Evolutionary conservation across 2,329 filamentous ascomycete species (phyloP), one percentile per base, ranked within the genome.

Genomic region (Hypoxylon sp.): DNA sequence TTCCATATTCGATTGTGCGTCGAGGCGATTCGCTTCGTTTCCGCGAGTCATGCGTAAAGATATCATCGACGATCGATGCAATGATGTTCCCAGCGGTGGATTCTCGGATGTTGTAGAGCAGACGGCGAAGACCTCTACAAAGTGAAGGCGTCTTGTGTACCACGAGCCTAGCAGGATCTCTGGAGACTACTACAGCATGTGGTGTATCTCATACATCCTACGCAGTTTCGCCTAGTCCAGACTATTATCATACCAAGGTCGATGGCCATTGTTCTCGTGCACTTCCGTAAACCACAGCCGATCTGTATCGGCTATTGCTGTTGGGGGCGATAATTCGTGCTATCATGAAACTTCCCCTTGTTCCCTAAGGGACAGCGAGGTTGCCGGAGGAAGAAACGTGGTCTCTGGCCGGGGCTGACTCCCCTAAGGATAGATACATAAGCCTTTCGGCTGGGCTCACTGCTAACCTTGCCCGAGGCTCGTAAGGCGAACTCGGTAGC

Each of bases 281-380:
- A 33, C 46, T 42, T 43, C 58, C 52, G 38, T 42, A 48, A 48
- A 45, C 41, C 24, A 40, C 43, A 37, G 33, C 17, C 33, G 40
- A 35, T 40, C 45, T 37, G 35, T 42, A 58, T 55, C 40, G 43
- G 45, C 45, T 45, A 60, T 58, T 55, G 17, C 46, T 29, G n/a
- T 55, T 52, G 42, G 42, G 49, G 47, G 43, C 45, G 46, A 40
- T 43, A 35, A 48, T 48, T 58, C 17, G 46, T 24, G 40, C 40
- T 46, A 56, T 53, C 62, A 52, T 62, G 46, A 40, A 57, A 59
- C 49, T 54, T 52, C 27, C 52, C 45, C 52, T 62, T 60, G 45
- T 40, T 52, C 55, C 42, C 48, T 38, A 33, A 23, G 49, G 37
- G 50, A 48, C 42, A 52, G 54, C 21, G 17, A 17, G 42, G 43